These are phyloP conservation scores for Boletus barrowsii DNA, from an alignment of 768 basidiomycete genomes.

Conservation along the genomic window DNA sequence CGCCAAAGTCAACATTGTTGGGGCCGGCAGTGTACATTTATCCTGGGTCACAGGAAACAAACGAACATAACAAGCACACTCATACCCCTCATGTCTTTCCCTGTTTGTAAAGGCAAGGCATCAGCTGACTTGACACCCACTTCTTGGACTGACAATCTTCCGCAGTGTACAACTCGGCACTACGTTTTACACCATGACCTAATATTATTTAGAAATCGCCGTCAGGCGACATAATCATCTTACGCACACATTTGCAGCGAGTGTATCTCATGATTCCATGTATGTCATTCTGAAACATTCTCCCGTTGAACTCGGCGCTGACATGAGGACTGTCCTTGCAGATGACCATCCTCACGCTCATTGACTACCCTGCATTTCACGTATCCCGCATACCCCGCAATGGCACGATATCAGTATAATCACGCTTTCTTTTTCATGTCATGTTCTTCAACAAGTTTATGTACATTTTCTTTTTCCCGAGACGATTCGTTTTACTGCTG, in stretches of 20 bases:
- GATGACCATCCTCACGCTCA: slow-evolving; percentile 29
- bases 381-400: slow-evolving; percentile 28
- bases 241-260: slow-evolving; percentile 22
- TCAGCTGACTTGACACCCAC: neutral
- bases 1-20: slow-evolving; percentile 68
- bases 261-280: slow-evolving; percentile 30
- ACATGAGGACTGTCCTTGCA: slow-evolving; percentile 3
- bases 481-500: slow-evolving; percentile 8
- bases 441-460: slow-evolving; percentile 16
- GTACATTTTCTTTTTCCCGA: neutral
- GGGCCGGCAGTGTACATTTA: slow-evolving; percentile 74
- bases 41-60: slow-evolving; percentile 67
- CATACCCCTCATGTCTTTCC: neutral
- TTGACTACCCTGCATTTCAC: slow-evolving; percentile 21
- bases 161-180: slow-evolving; percentile 28
- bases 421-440: slow-evolving; percentile 24
- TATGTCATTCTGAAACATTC: slow-evolving; percentile 1
- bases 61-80: slow-evolving; percentile 25
- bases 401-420: slow-evolving; percentile 25
- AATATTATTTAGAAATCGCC: slow-evolving; percentile 24
- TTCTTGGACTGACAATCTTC: slow-evolving; percentile 1
- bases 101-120: slow-evolving; percentile 26
- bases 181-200: slow-evolving; percentile 25
- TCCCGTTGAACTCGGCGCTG: neutral
- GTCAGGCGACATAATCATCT: slow-evolving; percentile 29